These are phyloP conservation scores for Sporothrix inflata DNA, from an alignment of 2,329 filamentous ascomycete genomes.

Conservation along the genomic window DNA sequence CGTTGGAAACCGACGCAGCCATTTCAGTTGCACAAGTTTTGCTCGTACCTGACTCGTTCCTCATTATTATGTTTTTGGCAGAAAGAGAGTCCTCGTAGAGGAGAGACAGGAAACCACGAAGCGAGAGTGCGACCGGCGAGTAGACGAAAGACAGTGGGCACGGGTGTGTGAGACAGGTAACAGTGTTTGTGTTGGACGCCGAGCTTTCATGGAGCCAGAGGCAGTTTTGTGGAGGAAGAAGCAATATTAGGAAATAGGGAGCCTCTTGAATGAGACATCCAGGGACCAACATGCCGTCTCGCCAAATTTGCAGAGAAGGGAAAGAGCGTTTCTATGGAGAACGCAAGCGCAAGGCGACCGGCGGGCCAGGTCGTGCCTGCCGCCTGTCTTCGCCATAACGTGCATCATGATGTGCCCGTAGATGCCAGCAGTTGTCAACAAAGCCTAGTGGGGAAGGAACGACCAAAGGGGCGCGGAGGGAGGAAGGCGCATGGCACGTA, in stretches of 20 bases:
- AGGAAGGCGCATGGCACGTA: background rate
- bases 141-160: background rate
- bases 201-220: background rate
- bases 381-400: background rate
- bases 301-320: slow-evolving; percentile 8
- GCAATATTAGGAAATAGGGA: background rate
- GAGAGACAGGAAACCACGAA: background rate
- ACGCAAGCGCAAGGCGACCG: background rate
- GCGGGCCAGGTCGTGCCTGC: background rate
- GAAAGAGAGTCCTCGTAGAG: background rate
- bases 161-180: slow-evolving; percentile 9
- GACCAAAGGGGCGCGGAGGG: background rate
- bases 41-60: background rate
- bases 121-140: slow-evolving; percentile 9
- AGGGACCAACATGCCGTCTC: background rate
- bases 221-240: background rate
- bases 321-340: background rate
- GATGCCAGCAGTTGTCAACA: background rate
- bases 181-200: background rate
- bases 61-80: background rate
- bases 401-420: background rate
- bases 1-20: background rate
- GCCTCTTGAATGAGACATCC: background rate
- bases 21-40: background rate
- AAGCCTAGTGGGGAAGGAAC: background rate